A percentile compares a stretch with the other conserved stretches of the same genome.
These are phyloP conservation scores for Bipolaris gigantea DNA, from an alignment of 2,329 filamentous ascomycete genomes.

Conservation along the genomic window DNA sequence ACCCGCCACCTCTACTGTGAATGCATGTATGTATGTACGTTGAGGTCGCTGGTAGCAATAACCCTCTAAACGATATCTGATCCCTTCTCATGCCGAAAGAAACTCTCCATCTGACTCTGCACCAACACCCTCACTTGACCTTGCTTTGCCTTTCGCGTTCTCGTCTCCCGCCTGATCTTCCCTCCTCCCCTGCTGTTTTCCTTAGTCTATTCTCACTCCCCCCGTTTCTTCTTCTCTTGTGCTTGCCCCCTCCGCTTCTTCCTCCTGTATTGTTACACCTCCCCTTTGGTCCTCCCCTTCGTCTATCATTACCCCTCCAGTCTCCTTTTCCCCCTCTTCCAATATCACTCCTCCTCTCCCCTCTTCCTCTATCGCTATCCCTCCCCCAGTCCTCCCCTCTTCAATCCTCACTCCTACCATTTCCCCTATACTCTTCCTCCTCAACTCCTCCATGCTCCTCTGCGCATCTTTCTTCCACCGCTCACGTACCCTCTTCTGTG, in stretches of 20 bases:
- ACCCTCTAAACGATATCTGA: background rate
- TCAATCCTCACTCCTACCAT: background rate
- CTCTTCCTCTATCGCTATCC: background rate
- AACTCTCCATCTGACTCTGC: background rate
- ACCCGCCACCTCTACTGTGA: background rate
- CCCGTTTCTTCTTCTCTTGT: background rate
- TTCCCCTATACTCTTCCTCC: background rate
- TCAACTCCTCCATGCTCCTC: background rate
- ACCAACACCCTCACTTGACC: background rate
- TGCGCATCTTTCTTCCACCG: background rate
- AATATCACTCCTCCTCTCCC: background rate
- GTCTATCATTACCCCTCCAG: no score
- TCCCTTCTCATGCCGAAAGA: background rate
- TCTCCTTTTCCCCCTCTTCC: no score
- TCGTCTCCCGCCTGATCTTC: no score
- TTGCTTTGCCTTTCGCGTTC: no score
- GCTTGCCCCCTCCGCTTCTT: no score
- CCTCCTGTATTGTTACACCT: no score
- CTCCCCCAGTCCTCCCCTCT: background rate
- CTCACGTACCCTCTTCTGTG: background rate
- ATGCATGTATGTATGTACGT: background rate
- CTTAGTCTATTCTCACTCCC: no score
- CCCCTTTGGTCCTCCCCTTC: background rate
- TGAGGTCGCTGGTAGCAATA: background rate
- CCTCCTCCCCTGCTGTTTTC: no score